These are phyloP conservation scores for Volvox reticuliferus DNA, from an alignment of 139 green algal species.

Conservation along the genomic window DNA sequence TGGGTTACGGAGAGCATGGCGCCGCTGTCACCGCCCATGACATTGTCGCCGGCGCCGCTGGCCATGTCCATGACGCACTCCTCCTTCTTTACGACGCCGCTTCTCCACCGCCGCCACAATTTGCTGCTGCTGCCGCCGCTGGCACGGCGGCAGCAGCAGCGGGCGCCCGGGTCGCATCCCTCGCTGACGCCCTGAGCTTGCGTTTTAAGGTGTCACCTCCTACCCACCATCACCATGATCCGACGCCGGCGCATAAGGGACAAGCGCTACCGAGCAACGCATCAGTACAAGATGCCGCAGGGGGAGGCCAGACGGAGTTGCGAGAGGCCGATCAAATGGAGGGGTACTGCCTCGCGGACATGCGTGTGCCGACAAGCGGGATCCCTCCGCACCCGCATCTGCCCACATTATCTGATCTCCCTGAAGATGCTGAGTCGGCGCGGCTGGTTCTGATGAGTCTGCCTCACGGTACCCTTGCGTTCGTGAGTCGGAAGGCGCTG, in stretches of 20 bases:
- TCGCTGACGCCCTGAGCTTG: background rate
- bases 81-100: conserved; percentile 17
- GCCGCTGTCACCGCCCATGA: conserved; percentile 5
- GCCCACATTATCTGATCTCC: background rate
- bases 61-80: conserved; percentile 14
- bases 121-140: background rate
- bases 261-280: background rate
- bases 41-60: background rate
- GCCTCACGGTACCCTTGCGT: background rate
- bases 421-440: background rate
- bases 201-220: background rate
- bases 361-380: background rate
- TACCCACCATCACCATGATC: background rate
- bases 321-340: background rate
- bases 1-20: conserved; percentile 35
- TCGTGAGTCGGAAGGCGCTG: background rate
- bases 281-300: too few relatives aligned
- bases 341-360: background rate
- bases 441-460: background rate
- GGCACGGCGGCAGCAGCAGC: conserved; percentile 8
- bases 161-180: background rate
- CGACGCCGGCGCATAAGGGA: background rate
- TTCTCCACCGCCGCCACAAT: background rate
- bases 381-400: conserved; percentile 22
- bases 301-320: background rate